Conservation (phyloP, 2,329 filamentous ascomycete species). For the Trichoderma guizhouense region DNA sequence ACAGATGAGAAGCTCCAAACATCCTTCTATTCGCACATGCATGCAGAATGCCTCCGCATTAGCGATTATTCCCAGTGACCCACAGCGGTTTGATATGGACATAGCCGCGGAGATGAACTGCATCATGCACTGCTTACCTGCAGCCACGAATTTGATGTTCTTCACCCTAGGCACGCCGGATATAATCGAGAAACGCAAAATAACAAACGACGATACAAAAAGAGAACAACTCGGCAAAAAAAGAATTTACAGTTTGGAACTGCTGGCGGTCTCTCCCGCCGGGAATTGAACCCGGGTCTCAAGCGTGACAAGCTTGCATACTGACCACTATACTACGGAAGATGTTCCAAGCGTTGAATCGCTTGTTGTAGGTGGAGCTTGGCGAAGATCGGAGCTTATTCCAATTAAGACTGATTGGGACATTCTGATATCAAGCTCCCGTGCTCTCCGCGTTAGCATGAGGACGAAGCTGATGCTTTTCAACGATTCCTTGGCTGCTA, state of each 20-base stretch:
- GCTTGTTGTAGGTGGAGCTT: constrained; percentile 9
- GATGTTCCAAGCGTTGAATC: not conserved
- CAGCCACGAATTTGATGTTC: not conserved
- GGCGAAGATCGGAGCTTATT: not conserved
- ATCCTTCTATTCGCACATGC: not conserved
- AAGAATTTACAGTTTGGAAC: too few species aligned
- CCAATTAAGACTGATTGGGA: not conserved
- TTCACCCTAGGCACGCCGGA: not conserved
- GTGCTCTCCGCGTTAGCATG: not conserved
- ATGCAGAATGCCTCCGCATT: not conserved
- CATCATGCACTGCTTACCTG: not conserved
- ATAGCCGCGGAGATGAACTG: not conserved
- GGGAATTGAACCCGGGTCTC: constrained; percentile 18
- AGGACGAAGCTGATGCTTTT: not conserved
- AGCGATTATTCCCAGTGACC: not conserved
- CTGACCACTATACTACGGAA: constrained; percentile 18
- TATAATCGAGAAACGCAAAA: not conserved
- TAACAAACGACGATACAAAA: not conserved
- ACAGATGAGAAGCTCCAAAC: not conserved
- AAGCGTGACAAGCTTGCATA: constrained; percentile 18
- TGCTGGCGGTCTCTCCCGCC: constrained; percentile 5
- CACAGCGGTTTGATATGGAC: not conserved
- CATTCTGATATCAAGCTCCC: not conserved
- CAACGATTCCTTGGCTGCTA: not conserved
- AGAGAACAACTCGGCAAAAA: not conserved